Base-by-base conservation (phyloP, 2,329 filamentous ascomycete species). In the Penicillium sp. region DNA sequence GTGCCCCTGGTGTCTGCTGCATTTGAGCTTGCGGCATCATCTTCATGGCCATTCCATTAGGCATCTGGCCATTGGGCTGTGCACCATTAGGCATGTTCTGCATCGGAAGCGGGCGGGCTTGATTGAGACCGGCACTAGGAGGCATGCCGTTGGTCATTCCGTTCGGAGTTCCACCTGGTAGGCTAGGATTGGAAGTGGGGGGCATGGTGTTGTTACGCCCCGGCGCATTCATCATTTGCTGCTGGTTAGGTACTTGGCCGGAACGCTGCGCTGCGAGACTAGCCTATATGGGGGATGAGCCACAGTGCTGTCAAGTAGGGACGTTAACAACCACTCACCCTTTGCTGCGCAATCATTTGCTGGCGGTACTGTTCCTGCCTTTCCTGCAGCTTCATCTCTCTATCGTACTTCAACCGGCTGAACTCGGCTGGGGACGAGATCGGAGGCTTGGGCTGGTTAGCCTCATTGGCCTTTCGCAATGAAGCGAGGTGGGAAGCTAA, bases 401-500 rank as follows among this genome's bases (percentile, higher is more conserved):
- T 86, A 70, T 97, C 93, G 77, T 89, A 88, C 66, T 94, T 92
- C 70, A 97, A 82, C 52, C 90, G 83, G 70, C 93, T 97, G 72
- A 97, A 96, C 65, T 97, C 91, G 67, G 90, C 85, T 0, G 94
- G 94, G 0, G 93, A 96, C 70, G 92, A 83, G 50, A 84, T 82
- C 17, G 80, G 81, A 40, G 75, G 78, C 63, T 83, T 84, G 15
- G 83, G 82, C 61, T 90, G 70, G 74, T 84, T 69, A 73, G 83
- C 66, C 68, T 96, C 91, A 59, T 89, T 89, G 15, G 86, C 83
- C 75, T 97, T 97, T 54, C 94, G 87, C 73, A 91, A 86, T 33
- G 89, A 89, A 49, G 91, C 90, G 56, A 91, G 85, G 61, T 85
- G 84, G 12, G 88, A 85, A 59, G 86, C 84, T 78, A 60, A 47